phyloP scores from a whole-genome alignment of 106 monocot species.

The Phalaenopsis equestris region DNA sequence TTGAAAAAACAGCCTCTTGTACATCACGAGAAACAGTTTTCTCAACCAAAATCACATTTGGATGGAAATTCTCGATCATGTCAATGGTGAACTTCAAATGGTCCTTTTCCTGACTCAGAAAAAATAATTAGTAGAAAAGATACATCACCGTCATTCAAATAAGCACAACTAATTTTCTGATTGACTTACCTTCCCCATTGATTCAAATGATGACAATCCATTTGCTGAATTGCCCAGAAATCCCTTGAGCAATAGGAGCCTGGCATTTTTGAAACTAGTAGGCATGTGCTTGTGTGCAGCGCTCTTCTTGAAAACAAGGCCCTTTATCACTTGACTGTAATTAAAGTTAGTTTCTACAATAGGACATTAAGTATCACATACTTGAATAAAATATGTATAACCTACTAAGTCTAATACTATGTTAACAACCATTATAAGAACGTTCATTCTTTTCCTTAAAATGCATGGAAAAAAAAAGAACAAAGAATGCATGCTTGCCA shows the following conservation, averaged over 20 bases:
- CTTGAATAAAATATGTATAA: neutral
- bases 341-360: constrained; percentile 13
- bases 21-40: constrained; percentile 79
- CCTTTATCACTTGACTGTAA: constrained; percentile 85
- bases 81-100: constrained; percentile 43
- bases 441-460: neutral
- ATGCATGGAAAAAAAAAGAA: neutral
- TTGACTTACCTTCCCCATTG: constrained; percentile 61
- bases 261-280: constrained; percentile 61
- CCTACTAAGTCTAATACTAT: neutral
- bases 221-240: constrained; percentile 47
- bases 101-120: constrained; percentile 51
- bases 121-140: constrained; percentile 10
- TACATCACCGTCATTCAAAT: neutral
- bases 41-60: constrained; percentile 91
- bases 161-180: neutral
- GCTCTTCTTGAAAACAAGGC: constrained; percentile 92
- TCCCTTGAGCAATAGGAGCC: constrained; percentile 60
- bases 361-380: neutral
- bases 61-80: constrained; percentile 61
- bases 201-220: constrained; percentile 80
- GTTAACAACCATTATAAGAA: neutral
- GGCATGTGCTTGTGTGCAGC: constrained; percentile 98
- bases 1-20: constrained; percentile 54
- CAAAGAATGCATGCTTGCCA: neutral